phyloP scores from a whole-genome alignment of 495 filamentous ascomycete genomes.

The Penicillium robsamsonii region DNA sequence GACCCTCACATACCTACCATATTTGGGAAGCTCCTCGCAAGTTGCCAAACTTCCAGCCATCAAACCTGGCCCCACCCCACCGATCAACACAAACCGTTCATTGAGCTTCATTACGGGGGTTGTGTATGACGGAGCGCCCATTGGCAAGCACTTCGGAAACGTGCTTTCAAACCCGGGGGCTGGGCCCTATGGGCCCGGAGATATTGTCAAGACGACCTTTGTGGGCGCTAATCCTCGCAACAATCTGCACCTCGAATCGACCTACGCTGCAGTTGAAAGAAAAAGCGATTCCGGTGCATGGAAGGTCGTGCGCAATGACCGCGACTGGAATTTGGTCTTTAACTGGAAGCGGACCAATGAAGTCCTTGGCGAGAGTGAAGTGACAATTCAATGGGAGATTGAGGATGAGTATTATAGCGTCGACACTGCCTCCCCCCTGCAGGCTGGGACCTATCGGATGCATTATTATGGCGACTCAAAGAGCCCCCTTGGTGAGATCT shows the following conservation, averaged over 20 bases:
- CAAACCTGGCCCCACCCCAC: slow-evolving; percentile 63
- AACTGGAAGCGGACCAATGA: slow-evolving; percentile 71
- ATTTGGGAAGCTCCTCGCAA: slow-evolving; percentile 51
- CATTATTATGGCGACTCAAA: slow-evolving; percentile 87
- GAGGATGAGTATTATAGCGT: slow-evolving; percentile 51
- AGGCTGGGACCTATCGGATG: slow-evolving; percentile 70
- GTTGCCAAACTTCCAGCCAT: slow-evolving; percentile 48
- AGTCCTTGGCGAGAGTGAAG: slow-evolving; percentile 75
- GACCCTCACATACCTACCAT: slow-evolving; percentile 68
- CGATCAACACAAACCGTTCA: slow-evolving; percentile 76
- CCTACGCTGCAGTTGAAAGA: slow-evolving; percentile 76
- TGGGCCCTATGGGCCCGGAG: slow-evolving; percentile 54
- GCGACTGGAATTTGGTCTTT: slow-evolving; percentile 30
- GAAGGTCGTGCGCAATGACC: slow-evolving; percentile 54
- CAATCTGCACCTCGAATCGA: slow-evolving; percentile 73
- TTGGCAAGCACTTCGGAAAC: slow-evolving; percentile 76
- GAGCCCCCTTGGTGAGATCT: slow-evolving; percentile 61
- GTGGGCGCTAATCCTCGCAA: slow-evolving; percentile 91
- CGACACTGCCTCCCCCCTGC: slow-evolving; percentile 38
- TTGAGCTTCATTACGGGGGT: slow-evolving; percentile 81
- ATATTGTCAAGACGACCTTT: slow-evolving; percentile 63
- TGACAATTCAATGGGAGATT: slow-evolving; percentile 76
- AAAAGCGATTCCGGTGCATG: slow-evolving; percentile 54
- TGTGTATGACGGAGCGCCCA: slow-evolving; percentile 65
- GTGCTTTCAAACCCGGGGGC: slow-evolving; percentile 56